These are phyloP conservation scores for Pelargonium australe DNA, from an alignment of 441 rosid genomes.

Conservation along the genomic window DNA sequence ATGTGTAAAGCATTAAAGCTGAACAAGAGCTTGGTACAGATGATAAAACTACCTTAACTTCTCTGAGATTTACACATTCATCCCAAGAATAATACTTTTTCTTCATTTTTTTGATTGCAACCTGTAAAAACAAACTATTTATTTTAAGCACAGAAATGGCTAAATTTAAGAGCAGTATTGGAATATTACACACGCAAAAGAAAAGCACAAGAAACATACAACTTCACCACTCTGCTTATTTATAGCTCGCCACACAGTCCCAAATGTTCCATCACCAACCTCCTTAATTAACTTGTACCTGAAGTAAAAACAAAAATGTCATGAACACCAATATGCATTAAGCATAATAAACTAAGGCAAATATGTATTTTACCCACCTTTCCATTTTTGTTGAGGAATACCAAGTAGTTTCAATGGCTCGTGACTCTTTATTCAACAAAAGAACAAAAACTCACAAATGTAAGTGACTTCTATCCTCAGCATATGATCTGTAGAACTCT, in stretches of 20 bases:
- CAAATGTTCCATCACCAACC: constrained; percentile 99
- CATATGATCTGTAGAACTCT: constrained; percentile 29
- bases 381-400: constrained; percentile 55
- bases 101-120: constrained; percentile 96
- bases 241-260: constrained; percentile 86
- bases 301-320: constrained; percentile 10
- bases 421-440: constrained; percentile 43
- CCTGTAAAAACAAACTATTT: constrained; percentile 36
- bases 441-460: constrained; percentile 25
- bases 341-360: background rate
- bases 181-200: background rate
- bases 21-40: constrained; percentile 2
- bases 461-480: constrained; percentile 36
- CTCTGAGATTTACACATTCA: constrained; percentile 83
- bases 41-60: constrained; percentile 65
- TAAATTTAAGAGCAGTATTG: background rate
- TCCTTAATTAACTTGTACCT: constrained; percentile 87
- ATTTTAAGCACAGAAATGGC: background rate
- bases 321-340: constrained; percentile 5
- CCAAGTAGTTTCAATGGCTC: constrained; percentile 22
- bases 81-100: constrained; percentile 96
- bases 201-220: constrained; percentile 41
- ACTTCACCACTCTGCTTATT: constrained; percentile 82
- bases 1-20: background rate
- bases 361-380: constrained; percentile 41